Percentiles rank a stretch among this genome's conserved stretches.
phyloP scores from a whole-genome alignment of 805 yeast species.

The Nakazawaea wyomingensis region DNA sequence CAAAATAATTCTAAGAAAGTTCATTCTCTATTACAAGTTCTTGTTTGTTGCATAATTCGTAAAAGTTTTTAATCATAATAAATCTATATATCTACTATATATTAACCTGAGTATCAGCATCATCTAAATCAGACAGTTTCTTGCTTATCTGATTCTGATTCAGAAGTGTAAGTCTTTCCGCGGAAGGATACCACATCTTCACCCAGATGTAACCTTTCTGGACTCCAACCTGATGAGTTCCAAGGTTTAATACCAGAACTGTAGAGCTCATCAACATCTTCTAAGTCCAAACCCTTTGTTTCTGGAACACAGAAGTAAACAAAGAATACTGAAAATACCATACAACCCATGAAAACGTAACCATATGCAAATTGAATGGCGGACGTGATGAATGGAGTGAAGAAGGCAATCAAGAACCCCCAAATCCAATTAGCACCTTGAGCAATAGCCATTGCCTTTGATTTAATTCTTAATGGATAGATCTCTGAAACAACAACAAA shows the following conservation, averaged over 20 bases:
- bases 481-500: slow-evolving; percentile 64
- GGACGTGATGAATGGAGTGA: slow-evolving; percentile 50
- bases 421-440: slow-evolving; percentile 63
- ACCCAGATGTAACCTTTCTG: too few relatives aligned
- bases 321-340: slow-evolving; percentile 47
- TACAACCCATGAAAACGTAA: slow-evolving; percentile 51
- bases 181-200: too few relatives aligned
- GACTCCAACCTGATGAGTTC: slow-evolving; percentile 13
- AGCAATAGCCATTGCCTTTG: slow-evolving; percentile 60
- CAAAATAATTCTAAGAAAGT: too few relatives aligned
- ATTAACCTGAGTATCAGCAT: neutral
- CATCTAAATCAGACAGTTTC: slow-evolving; percentile 1
- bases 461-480: slow-evolving; percentile 61
- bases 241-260: slow-evolving; percentile 19
- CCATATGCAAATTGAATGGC: slow-evolving; percentile 55
- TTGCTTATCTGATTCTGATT: neutral
- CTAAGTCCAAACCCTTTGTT: slow-evolving; percentile 52
- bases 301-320: slow-evolving; percentile 50
- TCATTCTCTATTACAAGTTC: too few relatives aligned
- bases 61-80: neutral
- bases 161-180: neutral
- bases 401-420: slow-evolving; percentile 52
- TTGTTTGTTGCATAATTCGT: neutral
- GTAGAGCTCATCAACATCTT: slow-evolving; percentile 52
- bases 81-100: neutral